Percentiles rank a stretch among this genome's conserved stretches.
These are phyloP conservation scores for Marchantia polymorpha DNA, from an alignment of 225 moss, liverwort and hornwort species.

Conservation along the genomic window DNA sequence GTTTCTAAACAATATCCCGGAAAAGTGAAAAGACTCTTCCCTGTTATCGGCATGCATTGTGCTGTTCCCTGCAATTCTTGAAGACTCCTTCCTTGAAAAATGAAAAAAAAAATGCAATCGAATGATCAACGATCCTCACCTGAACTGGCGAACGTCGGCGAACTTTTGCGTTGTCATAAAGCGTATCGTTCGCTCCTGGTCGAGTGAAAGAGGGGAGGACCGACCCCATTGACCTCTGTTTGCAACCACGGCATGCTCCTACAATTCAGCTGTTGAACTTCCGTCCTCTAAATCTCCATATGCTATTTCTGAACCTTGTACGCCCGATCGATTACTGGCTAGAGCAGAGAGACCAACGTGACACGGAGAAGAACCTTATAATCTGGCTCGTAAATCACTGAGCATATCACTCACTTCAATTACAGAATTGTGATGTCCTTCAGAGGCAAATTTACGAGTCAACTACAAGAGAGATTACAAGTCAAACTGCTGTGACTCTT, in stretches of 20 bases:
- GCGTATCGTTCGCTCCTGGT: slow-evolving; percentile 37
- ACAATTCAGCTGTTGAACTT: background rate
- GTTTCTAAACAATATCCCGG: too few relatives aligned
- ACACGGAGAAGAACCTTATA: background rate
- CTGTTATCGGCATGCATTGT: background rate
- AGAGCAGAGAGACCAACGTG: background rate
- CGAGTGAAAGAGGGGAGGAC: slow-evolving; percentile 40
- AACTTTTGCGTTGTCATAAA: slow-evolving; percentile 94
- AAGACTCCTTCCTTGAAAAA: background rate
- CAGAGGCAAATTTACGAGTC: background rate
- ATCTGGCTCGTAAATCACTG: background rate
- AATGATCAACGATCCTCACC: slow-evolving; percentile 36
- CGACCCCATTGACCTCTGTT: slow-evolving; percentile 34
- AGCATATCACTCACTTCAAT: background rate
- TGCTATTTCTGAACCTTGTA: background rate
- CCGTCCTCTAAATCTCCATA: slow-evolving; percentile 1
- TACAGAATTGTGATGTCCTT: too few relatives aligned
- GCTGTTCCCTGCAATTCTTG: background rate
- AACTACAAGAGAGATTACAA: background rate
- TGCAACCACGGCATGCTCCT: slow-evolving; percentile 21
- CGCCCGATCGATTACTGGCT: background rate
- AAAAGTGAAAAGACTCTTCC: background rate
- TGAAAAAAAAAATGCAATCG: background rate
- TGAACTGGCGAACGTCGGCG: slow-evolving; percentile 69
- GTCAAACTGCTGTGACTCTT: background rate